phyloP scores from a whole-genome alignment of 2,329 filamentous ascomycete species.

The Didymella segeticola region DNA sequence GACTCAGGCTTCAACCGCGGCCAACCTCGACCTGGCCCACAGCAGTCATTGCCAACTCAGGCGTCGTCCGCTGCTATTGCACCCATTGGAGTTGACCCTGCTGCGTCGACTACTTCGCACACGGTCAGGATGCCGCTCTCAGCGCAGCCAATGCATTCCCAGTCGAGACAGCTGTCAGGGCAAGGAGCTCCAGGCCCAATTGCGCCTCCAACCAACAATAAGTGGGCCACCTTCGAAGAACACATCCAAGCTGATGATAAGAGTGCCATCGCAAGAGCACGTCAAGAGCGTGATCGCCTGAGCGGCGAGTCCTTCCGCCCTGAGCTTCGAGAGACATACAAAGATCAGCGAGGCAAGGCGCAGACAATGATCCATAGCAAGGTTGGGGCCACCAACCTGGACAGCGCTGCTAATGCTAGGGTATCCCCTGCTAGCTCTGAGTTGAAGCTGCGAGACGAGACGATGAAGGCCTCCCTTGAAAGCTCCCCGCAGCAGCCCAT shows the following conservation, averaged over 20 bases:
- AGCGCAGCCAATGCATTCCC: slow-evolving; percentile 17
- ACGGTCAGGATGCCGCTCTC: slow-evolving; percentile 22
- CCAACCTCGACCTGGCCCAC: slow-evolving; percentile 49
- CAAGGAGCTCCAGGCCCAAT: slow-evolving; percentile 35
- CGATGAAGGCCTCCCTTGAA: slow-evolving; percentile 30
- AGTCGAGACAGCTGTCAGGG: slow-evolving; percentile 21
- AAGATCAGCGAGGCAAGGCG: slow-evolving; percentile 38
- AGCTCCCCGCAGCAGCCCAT: slow-evolving; percentile 30
- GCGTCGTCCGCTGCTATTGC: slow-evolving; percentile 31
- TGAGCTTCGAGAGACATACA: slow-evolving; percentile 44
- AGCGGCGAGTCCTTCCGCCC: slow-evolving; percentile 39
- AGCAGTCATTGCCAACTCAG: slow-evolving; percentile 36
- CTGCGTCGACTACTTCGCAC: slow-evolving; percentile 24
- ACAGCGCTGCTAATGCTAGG: slow-evolving; percentile 20
- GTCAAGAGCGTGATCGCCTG: slow-evolving; percentile 37
- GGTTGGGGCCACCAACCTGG: slow-evolving; percentile 25
- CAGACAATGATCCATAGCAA: slow-evolving; percentile 40
- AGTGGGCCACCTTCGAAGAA: slow-evolving; percentile 43
- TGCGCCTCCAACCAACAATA: slow-evolving; percentile 37
- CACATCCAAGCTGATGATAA: slow-evolving; percentile 42
- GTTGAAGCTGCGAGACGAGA: slow-evolving; percentile 39
- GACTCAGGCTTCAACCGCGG: slow-evolving; percentile 65
- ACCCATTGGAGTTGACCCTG: slow-evolving; percentile 31
- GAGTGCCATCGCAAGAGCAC: slow-evolving; percentile 30
- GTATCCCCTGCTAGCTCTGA: slow-evolving; percentile 20